phyloP scores from a whole-genome alignment of 208 protist species.

The Leishmania mexicana region DNA sequence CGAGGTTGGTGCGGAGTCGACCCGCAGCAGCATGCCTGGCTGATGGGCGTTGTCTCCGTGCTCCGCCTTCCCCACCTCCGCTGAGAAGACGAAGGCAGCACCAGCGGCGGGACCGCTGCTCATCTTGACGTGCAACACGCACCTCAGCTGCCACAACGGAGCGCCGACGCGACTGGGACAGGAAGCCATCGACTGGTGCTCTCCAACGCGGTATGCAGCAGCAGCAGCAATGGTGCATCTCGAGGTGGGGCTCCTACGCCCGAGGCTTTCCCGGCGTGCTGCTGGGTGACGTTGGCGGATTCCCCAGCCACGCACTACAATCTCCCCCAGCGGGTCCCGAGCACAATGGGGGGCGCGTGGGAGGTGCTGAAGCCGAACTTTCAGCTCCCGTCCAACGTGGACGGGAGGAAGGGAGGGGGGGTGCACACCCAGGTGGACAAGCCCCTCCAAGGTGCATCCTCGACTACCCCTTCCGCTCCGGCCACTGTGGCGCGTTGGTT shows the following conservation, averaged over 20 bases:
- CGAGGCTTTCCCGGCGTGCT: conserved; percentile 28
- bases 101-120: conserved; percentile 24
- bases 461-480: conserved; percentile 57
- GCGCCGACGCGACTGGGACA: conserved; percentile 55
- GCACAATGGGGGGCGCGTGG: conserved; percentile 50
- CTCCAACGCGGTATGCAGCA: conserved; percentile 46
- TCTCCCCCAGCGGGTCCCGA: conserved; percentile 45
- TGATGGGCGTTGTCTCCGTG: conserved; percentile 34
- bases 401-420: not conserved
- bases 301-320: conserved; percentile 42
- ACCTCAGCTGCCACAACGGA: conserved; percentile 54
- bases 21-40: not conserved
- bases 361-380: conserved; percentile 34
- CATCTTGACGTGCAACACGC: conserved; percentile 62
- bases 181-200: conserved; percentile 67
- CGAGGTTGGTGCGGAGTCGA: not conserved
- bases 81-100: conserved; percentile 1
- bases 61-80: conserved; percentile 10
- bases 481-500: conserved; percentile 60
- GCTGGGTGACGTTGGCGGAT: conserved; percentile 71
- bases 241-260: not conserved
- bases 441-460: conserved; percentile 37
- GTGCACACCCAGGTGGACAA: conserved; percentile 41
- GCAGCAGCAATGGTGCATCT: not conserved
- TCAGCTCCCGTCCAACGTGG: not conserved